phyloP scores from a whole-genome alignment of 2,329 filamentous ascomycete species.

The Penicillium sp. region DNA sequence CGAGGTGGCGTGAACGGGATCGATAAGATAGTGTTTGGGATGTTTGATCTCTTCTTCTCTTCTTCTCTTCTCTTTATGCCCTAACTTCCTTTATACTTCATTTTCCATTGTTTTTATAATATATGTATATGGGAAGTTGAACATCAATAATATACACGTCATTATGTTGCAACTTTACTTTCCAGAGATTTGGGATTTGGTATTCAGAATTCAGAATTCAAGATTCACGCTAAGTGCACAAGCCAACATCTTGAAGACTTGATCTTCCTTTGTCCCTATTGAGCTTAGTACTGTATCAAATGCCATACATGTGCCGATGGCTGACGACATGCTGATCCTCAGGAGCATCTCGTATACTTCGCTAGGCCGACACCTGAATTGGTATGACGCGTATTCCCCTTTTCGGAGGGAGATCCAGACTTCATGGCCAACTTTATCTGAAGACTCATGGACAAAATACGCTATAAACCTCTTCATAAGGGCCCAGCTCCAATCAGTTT shows the following conservation, averaged over 20 bases:
- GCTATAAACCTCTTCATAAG: background rate
- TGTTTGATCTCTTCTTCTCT: background rate
- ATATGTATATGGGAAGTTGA: background rate
- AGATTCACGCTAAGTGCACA: background rate
- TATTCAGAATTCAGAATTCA: background rate
- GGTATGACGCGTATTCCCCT: background rate
- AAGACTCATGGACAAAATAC: background rate
- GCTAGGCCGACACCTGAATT: background rate
- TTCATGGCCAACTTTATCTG: background rate
- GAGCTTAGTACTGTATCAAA: background rate
- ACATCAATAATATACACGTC: background rate
- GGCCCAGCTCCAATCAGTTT: background rate
- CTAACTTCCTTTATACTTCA: background rate
- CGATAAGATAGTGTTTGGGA: conserved; percentile 22
- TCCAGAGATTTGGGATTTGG: background rate
- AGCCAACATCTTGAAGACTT: background rate
- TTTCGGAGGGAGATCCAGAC: background rate
- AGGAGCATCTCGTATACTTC: background rate
- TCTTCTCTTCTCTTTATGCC: background rate
- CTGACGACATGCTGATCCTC: conserved; percentile 8
- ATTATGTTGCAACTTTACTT: background rate
- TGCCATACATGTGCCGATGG: background rate
- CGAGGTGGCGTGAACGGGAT: conserved; percentile 22
- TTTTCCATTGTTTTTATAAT: background rate
- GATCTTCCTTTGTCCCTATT: background rate